Evolutionary conservation across 1,284 basidiomycete genomes (phyloP), one percentile per base, ranked within the genome.

Genomic region (Cyathus olla): DNA sequence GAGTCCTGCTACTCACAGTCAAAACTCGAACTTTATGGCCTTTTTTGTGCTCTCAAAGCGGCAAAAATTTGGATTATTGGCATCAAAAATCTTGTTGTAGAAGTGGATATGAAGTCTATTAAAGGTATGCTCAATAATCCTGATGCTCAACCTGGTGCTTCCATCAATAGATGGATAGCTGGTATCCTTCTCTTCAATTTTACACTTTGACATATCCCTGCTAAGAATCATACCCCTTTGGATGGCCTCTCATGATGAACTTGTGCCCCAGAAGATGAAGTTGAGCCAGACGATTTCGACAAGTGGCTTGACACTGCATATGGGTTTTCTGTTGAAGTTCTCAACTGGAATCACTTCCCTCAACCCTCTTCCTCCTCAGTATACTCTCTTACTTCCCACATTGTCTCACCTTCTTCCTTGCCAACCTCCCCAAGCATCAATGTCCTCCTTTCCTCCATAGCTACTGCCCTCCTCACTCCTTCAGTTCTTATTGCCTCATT

Each of bases 81-180:
- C 76, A 74, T 79, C 0, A 57, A 64, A n/a, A 78, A 78, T 8
- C 66, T 84, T 1, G 51, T 71, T 3, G 70, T 84, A 0, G 78
- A 84, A 60, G 72, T 79, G 0, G 80, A 83, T 55, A 80, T 79
- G 0, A 64, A 68, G 3, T 83, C 80, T 55, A 77, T 85, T 40
- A 74, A 79, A 37, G 81, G 79, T 0, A 84, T 84, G 83, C 66
- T 85, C 4, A 73, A 78, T 44, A 78, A 83, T 21, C 83, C 81
- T 0, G 78, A 83, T 48, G 65, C 80, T 0, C 63, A 72, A 0
- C 80, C 78, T 0, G 77, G 68, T 8, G 70, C 72, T 0, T 69
- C 71, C 1, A 79, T 83, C 3, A 84, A 83, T 47, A 49, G 69
- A 0, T 85, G 83, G 83, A 83, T 85, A 4, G 64, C 66, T 0